Conservation (phyloP, 768 basidiomycete species). For the Mycena belliarum region DNA sequence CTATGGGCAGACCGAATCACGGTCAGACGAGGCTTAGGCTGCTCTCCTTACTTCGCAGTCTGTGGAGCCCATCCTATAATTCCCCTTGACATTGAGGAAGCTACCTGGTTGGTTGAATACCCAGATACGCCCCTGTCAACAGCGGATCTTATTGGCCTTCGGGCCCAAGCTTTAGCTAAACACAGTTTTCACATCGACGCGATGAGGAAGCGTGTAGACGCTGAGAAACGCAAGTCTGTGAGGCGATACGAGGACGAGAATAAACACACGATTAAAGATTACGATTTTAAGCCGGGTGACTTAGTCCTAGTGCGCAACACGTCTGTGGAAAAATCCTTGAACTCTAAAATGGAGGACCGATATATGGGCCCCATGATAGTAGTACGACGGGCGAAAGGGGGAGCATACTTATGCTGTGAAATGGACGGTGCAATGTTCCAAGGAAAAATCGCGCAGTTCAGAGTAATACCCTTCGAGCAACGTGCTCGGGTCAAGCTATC, state of each 20-base stretch:
- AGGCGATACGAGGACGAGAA: neutral
- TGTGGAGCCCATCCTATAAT: slow-evolving; percentile 27
- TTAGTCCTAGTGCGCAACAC: slow-evolving; percentile 34
- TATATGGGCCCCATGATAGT: slow-evolving; percentile 39
- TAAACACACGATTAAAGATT: slow-evolving; percentile 26
- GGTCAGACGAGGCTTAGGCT: too few species aligned
- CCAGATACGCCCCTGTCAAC: slow-evolving; percentile 18
- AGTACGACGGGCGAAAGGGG: slow-evolving; percentile 24
- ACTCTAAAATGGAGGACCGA: slow-evolving; percentile 26
- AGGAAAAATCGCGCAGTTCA: neutral
- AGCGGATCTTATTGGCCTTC: slow-evolving; percentile 24
- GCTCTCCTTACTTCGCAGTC: too few species aligned
- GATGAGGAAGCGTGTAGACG: neutral
- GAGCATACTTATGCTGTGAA: slow-evolving; percentile 22
- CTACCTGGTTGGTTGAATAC: slow-evolving; percentile 28
- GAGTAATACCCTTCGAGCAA: slow-evolving; percentile 24
- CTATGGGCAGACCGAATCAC: too few species aligned
- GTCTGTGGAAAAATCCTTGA: slow-evolving; percentile 29
- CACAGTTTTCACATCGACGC: slow-evolving; percentile 1
- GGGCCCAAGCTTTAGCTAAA: slow-evolving; percentile 28
- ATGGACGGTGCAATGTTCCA: slow-evolving; percentile 2
- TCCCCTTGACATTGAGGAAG: slow-evolving; percentile 30
- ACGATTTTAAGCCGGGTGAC: slow-evolving; percentile 31
- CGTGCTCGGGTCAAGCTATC: neutral
- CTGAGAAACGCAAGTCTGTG: neutral